Evolutionary conservation across 169 alveolate species (phyloP), one percentile per base, ranked within the genome.

Genomic region (Plasmodium coatneyi): DNA sequence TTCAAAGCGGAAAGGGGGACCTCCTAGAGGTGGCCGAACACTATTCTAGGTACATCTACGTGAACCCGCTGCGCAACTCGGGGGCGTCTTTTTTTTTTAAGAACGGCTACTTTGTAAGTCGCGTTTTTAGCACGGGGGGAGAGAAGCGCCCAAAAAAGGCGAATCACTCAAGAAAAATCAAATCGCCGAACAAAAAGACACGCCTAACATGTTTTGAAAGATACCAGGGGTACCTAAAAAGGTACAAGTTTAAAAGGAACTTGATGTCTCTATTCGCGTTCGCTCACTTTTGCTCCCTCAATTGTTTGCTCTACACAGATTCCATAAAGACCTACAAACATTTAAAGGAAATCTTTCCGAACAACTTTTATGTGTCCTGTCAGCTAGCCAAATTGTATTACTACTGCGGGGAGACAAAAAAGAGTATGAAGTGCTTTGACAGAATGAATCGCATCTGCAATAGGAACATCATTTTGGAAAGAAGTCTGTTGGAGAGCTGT

Each of bases 201-300:
- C 28, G 19, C 54, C 22, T 43, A n/a, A 6, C 46, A 49, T 34
- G 49, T 72, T 52, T 72, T 25, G 32, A 49, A 28, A 84, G 66
- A 66, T 84, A 84, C 60, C 39, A 74, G 16, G 80, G 22, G 36
- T 84, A 84, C 81, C 32, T 49, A 36, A 71, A 54, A 74, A 76
- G 43, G 70, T 32, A 84, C 28, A 84, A 52, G 19, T 84, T 84
- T 39, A 84, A 52, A 84, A 84, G 79, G 52, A 84, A 74, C 12
- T 12, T 84, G 28, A 56, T 84, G 93, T 43, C 93, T 9, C 54
- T 84, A 74, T 84, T 84, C 70, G 93, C 86, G 22, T 84, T 72
- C 79, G 93, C 93, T 3, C 93, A 84, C 79, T 84, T 74, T 76
- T 84, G 93, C 41, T 84, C 93, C 14, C 81, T 84, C 10, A 84